phyloP scores from a whole-genome alignment of 2,329 filamentous ascomycete species.

The Harringtonia aguacate region DNA sequence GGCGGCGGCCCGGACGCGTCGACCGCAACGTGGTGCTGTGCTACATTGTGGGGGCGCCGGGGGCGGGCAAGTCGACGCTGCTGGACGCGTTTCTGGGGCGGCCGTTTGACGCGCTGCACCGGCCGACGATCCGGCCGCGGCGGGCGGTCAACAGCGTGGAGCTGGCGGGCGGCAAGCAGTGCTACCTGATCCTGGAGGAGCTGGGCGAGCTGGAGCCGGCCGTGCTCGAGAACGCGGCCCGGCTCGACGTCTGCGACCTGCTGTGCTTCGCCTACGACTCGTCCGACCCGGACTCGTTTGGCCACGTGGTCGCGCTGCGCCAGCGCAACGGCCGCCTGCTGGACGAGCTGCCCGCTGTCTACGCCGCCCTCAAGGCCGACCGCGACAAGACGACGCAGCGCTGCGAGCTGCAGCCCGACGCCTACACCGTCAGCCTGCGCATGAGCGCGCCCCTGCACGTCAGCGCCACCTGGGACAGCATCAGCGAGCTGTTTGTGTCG shows the following conservation, averaged over 20 bases:
- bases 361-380: constrained; percentile 89
- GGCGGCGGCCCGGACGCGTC: constrained; percentile 70
- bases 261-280: constrained; percentile 96
- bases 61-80: constrained; percentile 83
- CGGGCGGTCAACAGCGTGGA: constrained; percentile 95
- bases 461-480: constrained; percentile 87
- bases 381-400: constrained; percentile 95
- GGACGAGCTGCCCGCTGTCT: constrained; percentile 82
- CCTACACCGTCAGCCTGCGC: constrained; percentile 73
- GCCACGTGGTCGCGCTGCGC: constrained; percentile 75
- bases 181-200: constrained; percentile 91
- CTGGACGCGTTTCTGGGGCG: constrained; percentile 86
- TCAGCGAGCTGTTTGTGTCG: constrained; percentile 85
- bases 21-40: constrained; percentile 92
- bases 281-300: constrained; percentile 90
- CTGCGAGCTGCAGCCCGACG: constrained; percentile 80
- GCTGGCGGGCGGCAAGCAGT: constrained; percentile 89
- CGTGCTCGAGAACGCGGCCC: constrained; percentile 82
- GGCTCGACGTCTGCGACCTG: constrained; percentile 86
- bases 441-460: constrained; percentile 92
- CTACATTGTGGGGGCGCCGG: constrained; percentile 77
- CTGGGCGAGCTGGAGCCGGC: constrained; percentile 92
- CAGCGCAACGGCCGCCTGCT: constrained; percentile 51
- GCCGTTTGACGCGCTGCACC: constrained; percentile 73
- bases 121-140: constrained; percentile 88